Evolutionary conservation across 192 early-diverging fungal species (phyloP).

Genomic region (Cetraspora pellucida): DNA sequence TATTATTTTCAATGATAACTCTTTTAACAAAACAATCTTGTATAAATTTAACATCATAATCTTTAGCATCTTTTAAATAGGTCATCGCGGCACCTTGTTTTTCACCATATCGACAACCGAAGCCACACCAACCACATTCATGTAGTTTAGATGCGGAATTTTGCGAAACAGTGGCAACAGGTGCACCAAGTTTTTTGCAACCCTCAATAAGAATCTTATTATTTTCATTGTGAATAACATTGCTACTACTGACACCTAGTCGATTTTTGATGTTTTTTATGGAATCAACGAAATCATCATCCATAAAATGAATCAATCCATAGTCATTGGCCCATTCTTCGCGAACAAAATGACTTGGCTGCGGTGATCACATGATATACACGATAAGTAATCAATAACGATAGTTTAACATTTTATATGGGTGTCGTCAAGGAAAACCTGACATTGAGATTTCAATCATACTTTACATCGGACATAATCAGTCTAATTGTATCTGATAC

Average conservation of each 20-base stretch:
- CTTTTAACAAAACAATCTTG: conserved; percentile 57
- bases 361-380: no score
- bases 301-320: conserved; percentile 63
- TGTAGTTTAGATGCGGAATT: conserved; percentile 60
- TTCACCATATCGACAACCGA: conserved; percentile 71
- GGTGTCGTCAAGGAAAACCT: no score
- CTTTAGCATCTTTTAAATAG: conserved; percentile 69
- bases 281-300: conserved; percentile 46
- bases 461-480: no score
- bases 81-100: conserved; percentile 71
- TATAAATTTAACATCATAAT: conserved; percentile 63
- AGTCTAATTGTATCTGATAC: no score
- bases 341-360: conserved; percentile 64
- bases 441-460: no score
- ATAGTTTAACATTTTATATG: no score
- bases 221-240: conserved; percentile 62
- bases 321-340: conserved; percentile 69
- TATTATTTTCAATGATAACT: conserved; percentile 57
- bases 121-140: conserved; percentile 64
- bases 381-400: no score
- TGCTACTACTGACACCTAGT: conserved; percentile 55
- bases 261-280: conserved; percentile 61
- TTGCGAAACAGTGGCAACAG: conserved; percentile 61
- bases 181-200: conserved; percentile 65
- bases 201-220: conserved; percentile 71